Conservation (phyloP, 78 protist genomes). For the Protostelium mycophagum region DNA sequence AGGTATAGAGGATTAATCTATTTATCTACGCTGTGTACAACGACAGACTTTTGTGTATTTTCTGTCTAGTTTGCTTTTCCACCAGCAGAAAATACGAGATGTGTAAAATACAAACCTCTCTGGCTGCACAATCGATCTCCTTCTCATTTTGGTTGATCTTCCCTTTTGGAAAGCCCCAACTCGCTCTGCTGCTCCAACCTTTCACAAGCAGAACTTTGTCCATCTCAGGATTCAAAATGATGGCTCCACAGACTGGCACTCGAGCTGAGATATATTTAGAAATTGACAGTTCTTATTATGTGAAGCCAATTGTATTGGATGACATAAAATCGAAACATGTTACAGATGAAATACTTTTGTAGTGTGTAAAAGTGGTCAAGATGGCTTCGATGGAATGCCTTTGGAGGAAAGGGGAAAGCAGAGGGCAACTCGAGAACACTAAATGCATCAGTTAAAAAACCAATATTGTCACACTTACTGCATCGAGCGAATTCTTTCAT, state of each 20-base stretch:
- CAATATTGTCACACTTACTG: constrained; percentile 10
- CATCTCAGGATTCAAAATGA: constrained; percentile 50
- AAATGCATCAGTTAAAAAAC: neutral
- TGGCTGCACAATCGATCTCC: constrained; percentile 64
- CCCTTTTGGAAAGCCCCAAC: constrained; percentile 89
- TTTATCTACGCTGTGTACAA: too few relatives aligned
- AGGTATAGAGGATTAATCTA: too few relatives aligned
- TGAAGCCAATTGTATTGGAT: too few relatives aligned
- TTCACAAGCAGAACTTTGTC: constrained; percentile 63
- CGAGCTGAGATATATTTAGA: too few relatives aligned
- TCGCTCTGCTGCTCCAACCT: constrained; percentile 28
- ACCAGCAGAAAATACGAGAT: too few relatives aligned
- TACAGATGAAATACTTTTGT: too few relatives aligned
- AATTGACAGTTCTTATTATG: too few relatives aligned
- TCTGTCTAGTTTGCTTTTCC: too few relatives aligned
- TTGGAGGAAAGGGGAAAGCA: constrained; percentile 22
- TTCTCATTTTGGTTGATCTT: constrained; percentile 74
- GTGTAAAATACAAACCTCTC: constrained; percentile 82
- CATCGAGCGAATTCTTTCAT: constrained; percentile 25
- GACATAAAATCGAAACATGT: too few relatives aligned
- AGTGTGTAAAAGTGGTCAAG: constrained; percentile 54
- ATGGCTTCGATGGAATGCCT: constrained; percentile 17
- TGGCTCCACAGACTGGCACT: constrained; percentile 83
- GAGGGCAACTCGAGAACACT: constrained; percentile 56
- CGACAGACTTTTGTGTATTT: too few relatives aligned